Conservation (phyloP, 208 protist genomes). For the Acanthamoeba polyphaga region DNA sequence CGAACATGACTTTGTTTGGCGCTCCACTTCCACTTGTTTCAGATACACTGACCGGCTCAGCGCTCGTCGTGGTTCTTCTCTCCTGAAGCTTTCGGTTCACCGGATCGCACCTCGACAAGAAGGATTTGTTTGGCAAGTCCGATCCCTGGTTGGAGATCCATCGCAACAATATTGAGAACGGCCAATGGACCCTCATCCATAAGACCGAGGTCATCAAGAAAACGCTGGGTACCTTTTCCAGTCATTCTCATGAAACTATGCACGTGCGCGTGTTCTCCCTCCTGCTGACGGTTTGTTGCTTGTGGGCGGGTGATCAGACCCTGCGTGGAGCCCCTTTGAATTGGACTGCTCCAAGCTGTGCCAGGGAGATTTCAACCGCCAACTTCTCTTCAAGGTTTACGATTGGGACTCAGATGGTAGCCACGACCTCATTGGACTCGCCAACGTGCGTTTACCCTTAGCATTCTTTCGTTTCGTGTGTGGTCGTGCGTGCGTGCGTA, state of each 20-base stretch:
- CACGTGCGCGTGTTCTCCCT: no score
- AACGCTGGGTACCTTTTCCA: slow-evolving; percentile 26
- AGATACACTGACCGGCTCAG: no score
- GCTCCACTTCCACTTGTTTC: no score
- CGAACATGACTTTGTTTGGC: no score
- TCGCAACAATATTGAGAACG: slow-evolving; percentile 43
- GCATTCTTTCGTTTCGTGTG: not conserved
- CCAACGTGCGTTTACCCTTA: not conserved
- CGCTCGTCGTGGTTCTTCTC: not conserved
- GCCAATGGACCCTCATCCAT: slow-evolving; percentile 42
- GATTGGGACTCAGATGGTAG: slow-evolving; percentile 80
- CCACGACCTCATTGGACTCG: slow-evolving; percentile 76
- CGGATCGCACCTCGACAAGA: slow-evolving; percentile 79
- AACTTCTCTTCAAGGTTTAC: slow-evolving; percentile 76
- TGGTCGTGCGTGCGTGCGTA: no score
- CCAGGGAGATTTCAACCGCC: slow-evolving; percentile 42
- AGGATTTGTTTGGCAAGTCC: slow-evolving; percentile 79
- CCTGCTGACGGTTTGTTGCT: no score
- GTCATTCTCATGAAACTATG: not conserved
- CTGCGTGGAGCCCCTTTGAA: slow-evolving; percentile 21
- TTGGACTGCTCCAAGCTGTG: not conserved
- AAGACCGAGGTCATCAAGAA: slow-evolving; percentile 82
- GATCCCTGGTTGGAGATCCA: slow-evolving; percentile 64
- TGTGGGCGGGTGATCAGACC: not conserved
- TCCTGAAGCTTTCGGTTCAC: not conserved